A percentile compares a stretch with the other conserved stretches of the same genome.
Conservation (phyloP, 2,329 filamentous ascomycete species). For the Xylaria sp. region DNA sequence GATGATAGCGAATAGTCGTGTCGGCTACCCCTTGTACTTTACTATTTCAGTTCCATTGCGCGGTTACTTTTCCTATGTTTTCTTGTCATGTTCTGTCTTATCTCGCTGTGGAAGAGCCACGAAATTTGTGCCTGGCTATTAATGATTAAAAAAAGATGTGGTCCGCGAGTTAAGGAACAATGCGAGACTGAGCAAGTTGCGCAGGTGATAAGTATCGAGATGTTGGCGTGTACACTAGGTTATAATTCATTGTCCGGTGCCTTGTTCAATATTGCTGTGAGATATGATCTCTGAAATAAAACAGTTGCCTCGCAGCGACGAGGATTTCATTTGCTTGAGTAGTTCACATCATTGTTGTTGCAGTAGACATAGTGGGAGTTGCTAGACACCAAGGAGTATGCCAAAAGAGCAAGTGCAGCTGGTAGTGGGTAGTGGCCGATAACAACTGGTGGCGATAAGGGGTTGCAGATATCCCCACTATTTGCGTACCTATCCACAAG, state of each 20-base stretch:
- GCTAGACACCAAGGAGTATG: too few relatives aligned
- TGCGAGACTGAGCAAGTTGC: slow-evolving; percentile 6
- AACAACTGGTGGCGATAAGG: slow-evolving; percentile 2
- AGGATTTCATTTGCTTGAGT: slow-evolving; percentile 4
- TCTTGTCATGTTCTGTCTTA: slow-evolving; percentile 12
- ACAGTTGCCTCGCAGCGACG: slow-evolving; percentile 25
- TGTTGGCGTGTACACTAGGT: slow-evolving; percentile 28
- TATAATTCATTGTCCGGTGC: neutral
- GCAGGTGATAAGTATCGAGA: slow-evolving; percentile 5
- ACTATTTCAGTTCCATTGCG: slow-evolving; percentile 15
- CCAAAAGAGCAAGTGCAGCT: neutral
- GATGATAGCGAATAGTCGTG: slow-evolving; percentile 23
- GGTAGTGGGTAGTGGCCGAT: neutral
- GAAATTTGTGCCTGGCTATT: slow-evolving; percentile 3
- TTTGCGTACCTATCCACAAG: neutral
- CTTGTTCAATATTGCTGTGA: slow-evolving; percentile 9
- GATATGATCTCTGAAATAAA: neutral
- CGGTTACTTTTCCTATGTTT: slow-evolving; percentile 6
- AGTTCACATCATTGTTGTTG: neutral
- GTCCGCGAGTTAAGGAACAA: neutral
- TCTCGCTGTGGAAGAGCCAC: neutral
- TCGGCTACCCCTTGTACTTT: slow-evolving; percentile 1
- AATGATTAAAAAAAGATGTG: slow-evolving; percentile 16
- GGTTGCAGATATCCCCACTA: slow-evolving; percentile 1
- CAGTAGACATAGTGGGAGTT: neutral